Evolutionary conservation across 805 yeast species (phyloP).

Genomic region (Cyberlindnera veronae): DNA sequence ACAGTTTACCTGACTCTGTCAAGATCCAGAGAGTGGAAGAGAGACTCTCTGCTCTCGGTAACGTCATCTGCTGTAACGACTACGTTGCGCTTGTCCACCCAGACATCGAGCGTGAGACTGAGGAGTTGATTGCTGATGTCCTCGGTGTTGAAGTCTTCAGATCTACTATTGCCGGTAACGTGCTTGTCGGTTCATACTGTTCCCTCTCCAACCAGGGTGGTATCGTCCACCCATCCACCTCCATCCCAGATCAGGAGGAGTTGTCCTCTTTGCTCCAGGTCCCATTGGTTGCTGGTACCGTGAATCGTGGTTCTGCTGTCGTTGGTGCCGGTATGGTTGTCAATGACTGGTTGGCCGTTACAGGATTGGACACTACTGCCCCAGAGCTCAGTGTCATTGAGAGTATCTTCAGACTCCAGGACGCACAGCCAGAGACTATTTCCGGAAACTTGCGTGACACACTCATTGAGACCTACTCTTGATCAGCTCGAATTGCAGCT

Average conservation of each 20-base stretch:
- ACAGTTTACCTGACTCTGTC: slow-evolving; percentile 91
- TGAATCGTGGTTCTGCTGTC: slow-evolving; percentile 95
- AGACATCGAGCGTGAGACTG: slow-evolving; percentile 98
- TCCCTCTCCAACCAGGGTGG: slow-evolving; percentile 96
- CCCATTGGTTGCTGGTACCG: slow-evolving; percentile 97
- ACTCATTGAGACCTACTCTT: slow-evolving; percentile 86
- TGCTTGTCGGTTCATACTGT: slow-evolving; percentile 95
- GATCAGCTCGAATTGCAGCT: slow-evolving; percentile 1
- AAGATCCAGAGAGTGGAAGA: slow-evolving; percentile 98
- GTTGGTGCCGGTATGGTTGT: slow-evolving; percentile 99
- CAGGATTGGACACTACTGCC: slow-evolving; percentile 97
- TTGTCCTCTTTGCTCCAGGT: slow-evolving; percentile 91
- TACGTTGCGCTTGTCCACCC: slow-evolving; percentile 99
- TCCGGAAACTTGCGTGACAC: slow-evolving; percentile 87
- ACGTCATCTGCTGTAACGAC: slow-evolving; percentile 97
- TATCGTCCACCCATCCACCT: slow-evolving; percentile 95
- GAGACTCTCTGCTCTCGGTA: slow-evolving; percentile 93
- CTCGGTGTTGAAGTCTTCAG: slow-evolving; percentile 98
- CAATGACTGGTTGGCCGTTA: slow-evolving; percentile 95
- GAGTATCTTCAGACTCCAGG: slow-evolving; percentile 91
- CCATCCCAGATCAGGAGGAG: slow-evolving; percentile 97
- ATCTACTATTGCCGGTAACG: slow-evolving; percentile 98
- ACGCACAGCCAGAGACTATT: slow-evolving; percentile 84
- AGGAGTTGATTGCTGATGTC: slow-evolving; percentile 96
- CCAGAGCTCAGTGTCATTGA: slow-evolving; percentile 97